Conservation (phyloP, 495 filamentous ascomycete species). For the Cryomyces minteri region DNA sequence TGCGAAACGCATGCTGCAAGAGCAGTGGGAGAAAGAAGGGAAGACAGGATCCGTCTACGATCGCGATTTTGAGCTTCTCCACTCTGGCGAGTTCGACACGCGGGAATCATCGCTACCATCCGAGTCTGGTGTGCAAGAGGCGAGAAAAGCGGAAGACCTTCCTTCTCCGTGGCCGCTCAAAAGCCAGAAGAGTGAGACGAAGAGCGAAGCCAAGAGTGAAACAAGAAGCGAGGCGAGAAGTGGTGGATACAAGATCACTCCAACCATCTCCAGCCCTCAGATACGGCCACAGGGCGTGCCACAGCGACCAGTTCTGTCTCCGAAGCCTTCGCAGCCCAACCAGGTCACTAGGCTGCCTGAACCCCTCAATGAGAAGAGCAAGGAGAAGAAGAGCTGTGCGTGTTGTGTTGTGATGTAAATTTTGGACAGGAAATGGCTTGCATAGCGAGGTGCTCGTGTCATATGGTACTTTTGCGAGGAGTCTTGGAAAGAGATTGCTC, state of each 20-base stretch:
- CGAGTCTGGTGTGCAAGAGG: slow-evolving; percentile 5
- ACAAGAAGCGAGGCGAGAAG: too few species aligned
- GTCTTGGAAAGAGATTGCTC: too few species aligned
- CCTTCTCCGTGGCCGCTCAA: slow-evolving; percentile 1
- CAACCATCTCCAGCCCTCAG: too few species aligned
- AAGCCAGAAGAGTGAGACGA: neutral
- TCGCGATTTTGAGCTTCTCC: slow-evolving; percentile 61
- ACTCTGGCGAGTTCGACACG: slow-evolving; percentile 19
- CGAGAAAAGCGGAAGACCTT: neutral
- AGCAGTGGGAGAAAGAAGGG: slow-evolving; percentile 86
- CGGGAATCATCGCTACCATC: slow-evolving; percentile 6
- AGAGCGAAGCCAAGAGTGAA: too few species aligned
- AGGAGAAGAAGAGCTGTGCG: slow-evolving; percentile 12
- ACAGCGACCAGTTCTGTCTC: too few species aligned
- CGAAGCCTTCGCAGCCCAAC: too few species aligned
- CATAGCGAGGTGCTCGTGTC: too few species aligned
- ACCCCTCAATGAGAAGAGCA: slow-evolving; percentile 12
- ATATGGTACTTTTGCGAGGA: too few species aligned
- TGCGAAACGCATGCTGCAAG: slow-evolving; percentile 77
- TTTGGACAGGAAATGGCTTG: neutral
- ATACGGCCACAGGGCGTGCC: too few species aligned
- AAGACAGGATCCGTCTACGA: slow-evolving; percentile 68
- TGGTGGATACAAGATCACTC: too few species aligned
- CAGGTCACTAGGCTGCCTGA: slow-evolving; percentile 14
- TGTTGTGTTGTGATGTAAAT: slow-evolving; percentile 22